A percentile compares a stretch with the other conserved stretches of the same genome.
Conservation (phyloP, 129 eudicot genomes). For the Kitagawia praeruptora region DNA sequence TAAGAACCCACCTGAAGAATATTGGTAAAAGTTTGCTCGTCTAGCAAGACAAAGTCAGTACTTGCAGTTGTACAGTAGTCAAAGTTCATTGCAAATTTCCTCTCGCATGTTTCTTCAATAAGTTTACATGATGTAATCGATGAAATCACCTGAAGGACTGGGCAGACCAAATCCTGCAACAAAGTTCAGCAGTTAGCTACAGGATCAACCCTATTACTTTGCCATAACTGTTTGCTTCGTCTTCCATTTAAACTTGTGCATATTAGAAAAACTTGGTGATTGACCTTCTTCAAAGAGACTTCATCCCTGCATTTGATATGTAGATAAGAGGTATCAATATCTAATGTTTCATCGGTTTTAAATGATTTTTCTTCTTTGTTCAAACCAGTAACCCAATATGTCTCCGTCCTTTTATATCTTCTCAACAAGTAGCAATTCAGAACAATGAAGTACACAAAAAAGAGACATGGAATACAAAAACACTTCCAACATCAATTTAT, state of each 20-base stretch:
- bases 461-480: neutral
- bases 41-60: constrained; percentile 74
- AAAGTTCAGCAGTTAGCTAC: constrained; percentile 53
- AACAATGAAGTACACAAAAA: constrained; percentile 24
- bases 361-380: constrained; percentile 27
- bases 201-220: constrained; percentile 34
- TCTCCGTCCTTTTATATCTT: constrained; percentile 40
- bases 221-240: constrained; percentile 75
- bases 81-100: constrained; percentile 82
- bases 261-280: constrained; percentile 73
- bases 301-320: constrained; percentile 21
- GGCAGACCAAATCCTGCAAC: constrained; percentile 94
- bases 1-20: constrained; percentile 81
- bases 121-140: constrained; percentile 83
- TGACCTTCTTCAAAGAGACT: constrained; percentile 38
- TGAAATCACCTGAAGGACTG: constrained; percentile 80
- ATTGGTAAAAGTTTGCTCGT: constrained; percentile 64
- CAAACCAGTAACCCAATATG: constrained; percentile 45
- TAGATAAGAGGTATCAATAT: constrained; percentile 28
- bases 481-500: neutral
- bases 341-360: constrained; percentile 16
- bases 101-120: constrained; percentile 92
- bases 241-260: constrained; percentile 72
- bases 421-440: constrained; percentile 35
- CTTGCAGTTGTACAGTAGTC: constrained; percentile 94